Percentiles rank a stretch among this genome's conserved stretches.
Conservation (phyloP, 108 stramenopile species). For the Fragilaria crotonensis region DNA sequence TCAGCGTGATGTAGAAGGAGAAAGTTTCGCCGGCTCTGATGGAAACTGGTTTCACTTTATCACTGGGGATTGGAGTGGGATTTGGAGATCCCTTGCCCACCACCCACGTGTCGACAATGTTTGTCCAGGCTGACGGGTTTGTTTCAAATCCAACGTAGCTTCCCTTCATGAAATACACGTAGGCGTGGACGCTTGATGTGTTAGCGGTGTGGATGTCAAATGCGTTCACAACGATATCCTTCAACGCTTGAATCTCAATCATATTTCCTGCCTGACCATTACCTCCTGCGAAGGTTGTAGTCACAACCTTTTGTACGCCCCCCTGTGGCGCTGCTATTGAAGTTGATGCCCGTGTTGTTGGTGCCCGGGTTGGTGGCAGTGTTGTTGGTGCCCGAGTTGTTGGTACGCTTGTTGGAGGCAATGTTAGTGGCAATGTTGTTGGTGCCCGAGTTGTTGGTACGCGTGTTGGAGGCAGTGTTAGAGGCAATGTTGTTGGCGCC, state of each 20-base stretch:
- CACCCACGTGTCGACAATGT: not conserved
- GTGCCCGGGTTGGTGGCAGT: too few relatives aligned
- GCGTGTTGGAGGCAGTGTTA: not conserved
- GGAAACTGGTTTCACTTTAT: not conserved
- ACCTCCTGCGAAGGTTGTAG: not conserved
- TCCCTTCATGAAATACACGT: not conserved
- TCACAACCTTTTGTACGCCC: not conserved
- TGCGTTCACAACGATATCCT: not conserved
- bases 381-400: too few relatives aligned
- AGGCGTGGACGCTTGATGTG: not conserved
- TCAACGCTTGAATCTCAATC: not conserved
- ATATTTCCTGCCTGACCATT: conserved; percentile 2
- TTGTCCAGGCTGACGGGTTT: not conserved
- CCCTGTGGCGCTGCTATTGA: not conserved
- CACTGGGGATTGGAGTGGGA: not conserved
- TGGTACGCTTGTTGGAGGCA: too few relatives aligned
- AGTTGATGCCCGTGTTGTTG: not conserved
- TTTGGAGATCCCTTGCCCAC: not conserved
- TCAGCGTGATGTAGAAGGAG: not conserved
- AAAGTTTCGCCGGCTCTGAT: not conserved
- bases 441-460: not conserved
- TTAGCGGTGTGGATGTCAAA: not conserved
- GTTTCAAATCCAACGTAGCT: not conserved
- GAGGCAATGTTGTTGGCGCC: not conserved
- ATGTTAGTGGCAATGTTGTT: too few relatives aligned